Conservation (phyloP, 169 alveolate species). For the Fabrea salina region DNA sequence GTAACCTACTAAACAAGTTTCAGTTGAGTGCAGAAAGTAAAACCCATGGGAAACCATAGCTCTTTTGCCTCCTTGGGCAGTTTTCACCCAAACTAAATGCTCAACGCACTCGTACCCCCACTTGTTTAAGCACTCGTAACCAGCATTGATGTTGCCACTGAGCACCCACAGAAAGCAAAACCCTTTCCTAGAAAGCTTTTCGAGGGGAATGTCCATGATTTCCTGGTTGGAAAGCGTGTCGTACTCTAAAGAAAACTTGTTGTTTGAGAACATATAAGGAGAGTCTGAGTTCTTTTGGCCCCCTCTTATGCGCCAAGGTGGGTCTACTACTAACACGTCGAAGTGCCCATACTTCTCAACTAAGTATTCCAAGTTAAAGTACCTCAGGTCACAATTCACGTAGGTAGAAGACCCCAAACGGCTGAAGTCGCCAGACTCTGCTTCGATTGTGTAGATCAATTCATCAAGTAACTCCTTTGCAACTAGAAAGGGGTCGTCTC, state of each 20-base stretch:
- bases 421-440: neutral
- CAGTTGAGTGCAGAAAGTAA: conserved; percentile 76
- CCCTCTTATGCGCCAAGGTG: conserved; percentile 83
- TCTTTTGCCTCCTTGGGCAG: conserved; percentile 55
- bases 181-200: conserved; percentile 61
- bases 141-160: conserved; percentile 60
- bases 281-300: conserved; percentile 68
- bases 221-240: conserved; percentile 71
- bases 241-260: conserved; percentile 65
- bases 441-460: neutral
- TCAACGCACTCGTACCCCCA: conserved; percentile 82
- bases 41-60: conserved; percentile 71
- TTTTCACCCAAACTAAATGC: conserved; percentile 66
- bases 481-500: neutral
- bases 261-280: conserved; percentile 76
- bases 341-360: conserved; percentile 64
- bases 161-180: conserved; percentile 70
- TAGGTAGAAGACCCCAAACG: conserved; percentile 1
- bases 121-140: conserved; percentile 65
- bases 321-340: conserved; percentile 69
- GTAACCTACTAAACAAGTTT: conserved; percentile 71
- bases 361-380: conserved; percentile 62
- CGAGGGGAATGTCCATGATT: conserved; percentile 64
- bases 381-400: conserved; percentile 70
- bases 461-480: neutral